Conservation (phyloP, 345 rosid species). For the Chamaenerion angustifolium region DNA sequence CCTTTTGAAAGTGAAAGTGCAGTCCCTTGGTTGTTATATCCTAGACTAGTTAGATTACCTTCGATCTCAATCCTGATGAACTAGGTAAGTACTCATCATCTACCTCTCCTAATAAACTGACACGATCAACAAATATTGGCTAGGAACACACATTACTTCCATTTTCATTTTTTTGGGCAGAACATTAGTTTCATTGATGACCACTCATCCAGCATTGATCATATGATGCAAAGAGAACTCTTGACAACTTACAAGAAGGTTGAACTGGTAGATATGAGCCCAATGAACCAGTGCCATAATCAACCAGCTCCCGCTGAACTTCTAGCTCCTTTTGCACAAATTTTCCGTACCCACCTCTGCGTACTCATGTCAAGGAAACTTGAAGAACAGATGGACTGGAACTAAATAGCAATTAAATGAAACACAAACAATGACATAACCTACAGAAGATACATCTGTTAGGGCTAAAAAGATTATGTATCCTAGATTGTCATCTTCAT, state of each 20-base stretch:
- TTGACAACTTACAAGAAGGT: conserved; percentile 50
- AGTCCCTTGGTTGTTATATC: too few relatives aligned
- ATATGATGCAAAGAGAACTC: conserved; percentile 5
- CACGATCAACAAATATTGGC: too few relatives aligned
- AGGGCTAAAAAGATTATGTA: too few relatives aligned
- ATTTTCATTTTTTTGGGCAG: too few relatives aligned
- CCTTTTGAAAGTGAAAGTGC: too few relatives aligned
- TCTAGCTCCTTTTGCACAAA: conserved; percentile 82
- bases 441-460: too few relatives aligned
- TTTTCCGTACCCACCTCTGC: conserved; percentile 99
- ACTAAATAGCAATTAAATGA: neutral
- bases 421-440: neutral
- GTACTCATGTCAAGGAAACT: conserved; percentile 39
- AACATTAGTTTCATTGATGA: neutral
- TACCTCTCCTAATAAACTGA: too few relatives aligned
- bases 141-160: too few relatives aligned
- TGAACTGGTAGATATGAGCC: conserved; percentile 56
- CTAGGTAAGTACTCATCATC: too few relatives aligned
- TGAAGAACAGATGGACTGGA: conserved; percentile 1
- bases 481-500: too few relatives aligned
- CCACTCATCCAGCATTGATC: neutral
- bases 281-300: conserved; percentile 87
- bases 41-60: too few relatives aligned
- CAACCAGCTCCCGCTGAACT: conserved; percentile 90
- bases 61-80: too few relatives aligned